Evolutionary conservation across 2,329 filamentous ascomycete genomes (phyloP), one percentile per base, ranked within the genome.

Genomic region (Phialophora macrospora): DNA sequence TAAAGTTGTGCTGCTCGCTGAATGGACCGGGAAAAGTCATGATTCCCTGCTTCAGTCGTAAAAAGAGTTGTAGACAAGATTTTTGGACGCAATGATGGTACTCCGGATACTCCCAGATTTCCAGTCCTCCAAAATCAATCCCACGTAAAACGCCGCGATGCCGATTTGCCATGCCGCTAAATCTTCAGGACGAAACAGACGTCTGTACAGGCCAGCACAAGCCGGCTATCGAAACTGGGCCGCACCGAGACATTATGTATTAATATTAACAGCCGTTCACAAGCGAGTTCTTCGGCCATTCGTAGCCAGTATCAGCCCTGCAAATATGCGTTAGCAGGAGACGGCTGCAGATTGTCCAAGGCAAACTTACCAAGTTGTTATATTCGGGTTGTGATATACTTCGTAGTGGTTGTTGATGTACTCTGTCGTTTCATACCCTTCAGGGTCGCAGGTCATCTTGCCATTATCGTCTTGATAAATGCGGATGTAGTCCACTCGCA

Each of bases 401-500:
- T 83, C 80, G 1, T 82, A 80, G 72, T 91, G 88, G 1, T 82
- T 77, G 56, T 79, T 78, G 74, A 91, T 91, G 75, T 91, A 91
- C 1, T 82, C 73, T 0, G 88, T 91, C 0, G 89, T 91, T 62
- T 84, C 83, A 73, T 87, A 91, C 0, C 85, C 88, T 0, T 81
- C 80, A 2, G 89, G 89, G 77, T 91, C 89, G 75, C 89, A 91
- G 17, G 88, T 90, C 57, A 90, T 73, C 46, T 81, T 81, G 71
- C 83, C 80, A 12, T 82, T 79, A 60, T 85, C 82, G 67, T 88
- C 85, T 75, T 90, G 88, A 72, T 90, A 91, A 58, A 91, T 88
- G 14, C 89, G 85, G 61, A 91, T 81, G 74, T 90, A 90, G 75
- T 91, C 88, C 64, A 91, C 80, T 2, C 87, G 82, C 83, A 90